These are phyloP conservation scores for Darksidea phi DNA, from an alignment of 495 filamentous ascomycete genomes.

Conservation along the genomic window DNA sequence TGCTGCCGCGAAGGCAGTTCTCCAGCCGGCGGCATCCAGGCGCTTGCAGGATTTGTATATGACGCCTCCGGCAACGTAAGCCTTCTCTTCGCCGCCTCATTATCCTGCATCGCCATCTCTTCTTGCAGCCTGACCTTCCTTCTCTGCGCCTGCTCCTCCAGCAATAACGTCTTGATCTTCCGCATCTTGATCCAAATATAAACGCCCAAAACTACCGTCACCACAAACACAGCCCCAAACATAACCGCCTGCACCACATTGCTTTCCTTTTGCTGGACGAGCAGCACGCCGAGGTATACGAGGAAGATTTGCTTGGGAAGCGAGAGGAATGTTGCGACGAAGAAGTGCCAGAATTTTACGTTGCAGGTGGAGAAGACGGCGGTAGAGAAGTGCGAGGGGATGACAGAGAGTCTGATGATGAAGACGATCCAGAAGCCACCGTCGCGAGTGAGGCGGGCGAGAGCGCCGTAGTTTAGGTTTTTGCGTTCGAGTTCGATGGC, in stretches of 20 bases:
- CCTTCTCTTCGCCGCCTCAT: background rate
- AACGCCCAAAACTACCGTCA: conserved; percentile 17
- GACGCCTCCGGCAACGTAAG: background rate
- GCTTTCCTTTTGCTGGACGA: conserved; percentile 4
- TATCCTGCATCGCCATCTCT: conserved; percentile 1
- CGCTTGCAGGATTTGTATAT: background rate
- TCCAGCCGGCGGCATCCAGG: background rate
- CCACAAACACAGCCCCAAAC: conserved; percentile 17
- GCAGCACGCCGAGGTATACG: conserved; percentile 27
- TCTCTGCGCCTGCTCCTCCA: conserved; percentile 23
- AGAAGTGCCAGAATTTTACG: conserved; percentile 26
- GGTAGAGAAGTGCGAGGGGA: conserved; percentile 26
- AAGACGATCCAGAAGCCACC: conserved; percentile 31
- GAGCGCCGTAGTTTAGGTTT: conserved; percentile 29
- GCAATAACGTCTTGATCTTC: conserved; percentile 21
- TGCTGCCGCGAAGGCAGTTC: too few species aligned
- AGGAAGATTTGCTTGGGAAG: conserved; percentile 31
- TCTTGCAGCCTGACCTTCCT: conserved; percentile 8
- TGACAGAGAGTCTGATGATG: conserved; percentile 19
- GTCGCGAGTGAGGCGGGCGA: conserved; percentile 27
- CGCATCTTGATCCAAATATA: conserved; percentile 28
- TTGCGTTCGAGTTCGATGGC: conserved; percentile 21
- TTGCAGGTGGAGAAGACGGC: conserved; percentile 28
- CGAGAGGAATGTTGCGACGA: conserved; percentile 22
- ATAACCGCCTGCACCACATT: conserved; percentile 10